Evolutionary conservation across 2,329 filamentous ascomycete species (phyloP), one percentile per base, ranked within the genome.

Genomic region (Paracorniculantispora psalliotae): DNA sequence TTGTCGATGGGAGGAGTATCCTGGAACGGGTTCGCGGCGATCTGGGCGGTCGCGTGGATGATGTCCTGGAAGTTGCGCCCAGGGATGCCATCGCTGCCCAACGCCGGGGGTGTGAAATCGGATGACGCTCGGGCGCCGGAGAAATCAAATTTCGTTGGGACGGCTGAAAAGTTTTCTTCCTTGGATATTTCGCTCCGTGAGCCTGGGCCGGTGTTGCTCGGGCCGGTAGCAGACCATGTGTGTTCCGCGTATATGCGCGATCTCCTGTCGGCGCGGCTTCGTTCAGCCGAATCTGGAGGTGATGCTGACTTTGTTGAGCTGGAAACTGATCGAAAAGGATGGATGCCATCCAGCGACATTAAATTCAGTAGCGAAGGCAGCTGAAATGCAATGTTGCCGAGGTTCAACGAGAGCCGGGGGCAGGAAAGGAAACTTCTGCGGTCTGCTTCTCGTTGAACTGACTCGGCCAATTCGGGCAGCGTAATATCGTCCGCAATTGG

Each of bases 351-450:
- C n/a, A 57, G 19, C 2, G 35, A n/a, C 47, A 57, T 50, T 7
- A 65, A 46, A 25, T 65, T 64, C 58, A 68, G 62, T 48, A 72
- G 62, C 9, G 64, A 61, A 4, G 68, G 66, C 15, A 70, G 60
- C 19, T 71, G 59, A 13, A 63, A 56, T 2, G 63, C 61, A 37
- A 69, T 59, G 7, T 59, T 60, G 7, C 65, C 69, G 3, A 73
- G 64, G 53, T 73, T 67, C 25, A 73, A 64, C 4, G 71, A 73
- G 23, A 73, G 61, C 1, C 71, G 67, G 17, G 68, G 67, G 51
- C 66, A 71, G 21, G 57, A 35, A 7, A 49, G 28, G 25, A 57
- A 57, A 26, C 55, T 57, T 3, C 47, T 50, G 8, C 46, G 55
- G 25, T 55, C 43, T 48, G 43, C 12, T 15, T 39, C 43, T 19